phyloP scores from a whole-genome alignment of 257 asterid genomes.

The Knoxia roxburghii region DNA sequence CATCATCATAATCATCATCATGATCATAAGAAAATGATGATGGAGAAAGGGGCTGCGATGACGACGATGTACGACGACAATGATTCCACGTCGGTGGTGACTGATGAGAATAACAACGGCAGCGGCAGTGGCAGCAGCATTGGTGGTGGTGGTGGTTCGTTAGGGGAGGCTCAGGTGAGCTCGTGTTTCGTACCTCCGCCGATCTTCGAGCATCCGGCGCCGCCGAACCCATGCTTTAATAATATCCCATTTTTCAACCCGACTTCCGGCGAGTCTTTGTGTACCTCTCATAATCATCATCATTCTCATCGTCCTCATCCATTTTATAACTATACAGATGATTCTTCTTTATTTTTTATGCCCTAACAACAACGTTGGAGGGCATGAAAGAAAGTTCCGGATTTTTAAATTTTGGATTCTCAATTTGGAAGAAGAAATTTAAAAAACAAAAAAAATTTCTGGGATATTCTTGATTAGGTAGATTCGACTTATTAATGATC shows the following conservation, averaged over 20 bases:
- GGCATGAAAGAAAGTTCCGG: conserved; percentile 28
- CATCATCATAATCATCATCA: no score
- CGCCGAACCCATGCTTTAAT: conserved; percentile 11
- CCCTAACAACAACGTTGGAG: conserved; percentile 27
- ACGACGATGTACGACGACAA: conserved; percentile 18
- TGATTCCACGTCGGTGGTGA: conserved; percentile 24
- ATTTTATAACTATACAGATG: conserved; percentile 14
- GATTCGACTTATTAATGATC: background rate
- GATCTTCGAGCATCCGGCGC: conserved; percentile 13
- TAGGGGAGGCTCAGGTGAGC: conserved; percentile 27
- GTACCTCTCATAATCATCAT: conserved; percentile 8
- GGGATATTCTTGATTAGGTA: background rate
- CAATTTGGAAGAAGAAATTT: no score
- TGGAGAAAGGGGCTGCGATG: background rate
- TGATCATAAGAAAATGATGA: background rate
- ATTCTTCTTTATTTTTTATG: conserved; percentile 17
- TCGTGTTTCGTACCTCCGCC: conserved; percentile 19
- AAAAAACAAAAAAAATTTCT: no score
- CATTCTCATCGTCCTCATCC: conserved; percentile 1
- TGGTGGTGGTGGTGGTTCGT: background rate
- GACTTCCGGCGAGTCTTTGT: conserved; percentile 16
- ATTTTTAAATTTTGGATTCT: background rate
- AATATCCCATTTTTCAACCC: conserved; percentile 15
- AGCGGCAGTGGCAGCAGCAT: background rate
- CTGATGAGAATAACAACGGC: conserved; percentile 20